Base-by-base conservation (phyloP, 2,329 filamentous ascomycete genomes). In the Xylaria arbuscula region DNA sequence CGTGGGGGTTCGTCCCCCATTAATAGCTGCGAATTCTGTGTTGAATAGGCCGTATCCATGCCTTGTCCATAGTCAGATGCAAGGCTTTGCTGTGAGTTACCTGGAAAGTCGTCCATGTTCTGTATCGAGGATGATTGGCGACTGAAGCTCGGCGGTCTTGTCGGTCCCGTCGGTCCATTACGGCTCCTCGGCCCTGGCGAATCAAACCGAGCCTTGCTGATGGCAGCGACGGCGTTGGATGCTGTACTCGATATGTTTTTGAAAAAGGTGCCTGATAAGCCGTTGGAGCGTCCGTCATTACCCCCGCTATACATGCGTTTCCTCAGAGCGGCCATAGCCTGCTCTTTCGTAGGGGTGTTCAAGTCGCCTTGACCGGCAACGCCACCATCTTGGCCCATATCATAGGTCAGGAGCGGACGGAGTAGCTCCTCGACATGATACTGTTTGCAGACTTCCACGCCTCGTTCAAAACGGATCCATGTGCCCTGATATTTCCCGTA, bases 401-500 rank as follows among this genome's bases (percentile, higher is more conserved):
- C 92, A 78, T 95, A 93, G 34, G 92, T 93, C 62, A 96, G 81
- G 5, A 96, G 85, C 17, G 92, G 92, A 24, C 89, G 87, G 56
- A 96, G 82, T 5, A 93, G 76, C 71, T 95, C 92, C 78, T 95
- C 92, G 38, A 96, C 93, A 11, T 87, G 89, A 73, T 92, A 92
- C 72, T 91, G 88, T 50, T 92, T 90, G 80, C 96, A 98, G 75
- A 99, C 95, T 77, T 98, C 93, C 54, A 97, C 87, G 1, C 95
- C 96, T 69, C 95, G 90, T 58, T 95, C 92, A 77, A 97, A 98
- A 77, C 92, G 93, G 77, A 99, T 97, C 96, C 96, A 99, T 2
- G 96, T 99, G 64, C 96, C 96, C 83, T 99, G 96, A 77, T 99
- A 99, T 83, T 98, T 98, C 72, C 96, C 96, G 77, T 99, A 99